phyloP scores from a whole-genome alignment of 2,329 filamentous ascomycete genomes.

The Exophiala oligosperma region DNA sequence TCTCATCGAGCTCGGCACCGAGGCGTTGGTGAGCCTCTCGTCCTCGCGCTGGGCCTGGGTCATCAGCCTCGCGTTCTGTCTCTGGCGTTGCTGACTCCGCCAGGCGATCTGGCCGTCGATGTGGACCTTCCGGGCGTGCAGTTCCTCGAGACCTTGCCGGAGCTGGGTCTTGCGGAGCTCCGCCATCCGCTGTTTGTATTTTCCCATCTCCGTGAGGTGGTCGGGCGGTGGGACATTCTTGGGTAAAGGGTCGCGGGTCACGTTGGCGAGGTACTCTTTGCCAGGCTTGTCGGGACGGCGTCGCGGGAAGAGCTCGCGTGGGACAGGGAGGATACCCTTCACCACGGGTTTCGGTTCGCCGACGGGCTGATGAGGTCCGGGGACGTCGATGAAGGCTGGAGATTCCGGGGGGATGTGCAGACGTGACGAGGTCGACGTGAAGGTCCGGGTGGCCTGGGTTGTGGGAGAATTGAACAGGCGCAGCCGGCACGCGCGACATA shows the following conservation, averaged over 20 bases:
- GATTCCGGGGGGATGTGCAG: constrained; percentile 74
- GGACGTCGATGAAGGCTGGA: constrained; percentile 81
- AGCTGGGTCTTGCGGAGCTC: constrained; percentile 70
- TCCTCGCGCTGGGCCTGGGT: constrained; percentile 70
- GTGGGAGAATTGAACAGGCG: constrained; percentile 19
- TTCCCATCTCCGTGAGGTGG: constrained; percentile 35
- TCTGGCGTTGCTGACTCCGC: constrained; percentile 51
- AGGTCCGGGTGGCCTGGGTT: constrained; percentile 36
- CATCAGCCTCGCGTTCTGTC: constrained; percentile 52
- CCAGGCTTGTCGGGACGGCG: constrained; percentile 61
- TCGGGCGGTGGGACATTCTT: constrained; percentile 34
- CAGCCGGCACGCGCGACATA: constrained; percentile 27
- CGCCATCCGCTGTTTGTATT: constrained; percentile 74
- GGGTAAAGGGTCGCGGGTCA: constrained; percentile 55
- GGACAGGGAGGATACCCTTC: constrained; percentile 80
- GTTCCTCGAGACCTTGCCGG: constrained; percentile 65
- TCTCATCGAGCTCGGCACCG: constrained; percentile 57
- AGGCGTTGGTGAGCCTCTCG: constrained; percentile 72
- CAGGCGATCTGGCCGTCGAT: constrained; percentile 39
- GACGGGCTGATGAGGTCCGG: constrained; percentile 58
- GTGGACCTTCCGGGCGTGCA: constrained; percentile 65
- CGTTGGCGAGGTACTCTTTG: constrained; percentile 53
- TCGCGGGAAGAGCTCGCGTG: constrained; percentile 73
- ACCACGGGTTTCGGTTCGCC: constrained; percentile 37
- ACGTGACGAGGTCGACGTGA: constrained; percentile 47